Conservation (phyloP, 768 basidiomycete genomes). For the Panus rudis region DNA sequence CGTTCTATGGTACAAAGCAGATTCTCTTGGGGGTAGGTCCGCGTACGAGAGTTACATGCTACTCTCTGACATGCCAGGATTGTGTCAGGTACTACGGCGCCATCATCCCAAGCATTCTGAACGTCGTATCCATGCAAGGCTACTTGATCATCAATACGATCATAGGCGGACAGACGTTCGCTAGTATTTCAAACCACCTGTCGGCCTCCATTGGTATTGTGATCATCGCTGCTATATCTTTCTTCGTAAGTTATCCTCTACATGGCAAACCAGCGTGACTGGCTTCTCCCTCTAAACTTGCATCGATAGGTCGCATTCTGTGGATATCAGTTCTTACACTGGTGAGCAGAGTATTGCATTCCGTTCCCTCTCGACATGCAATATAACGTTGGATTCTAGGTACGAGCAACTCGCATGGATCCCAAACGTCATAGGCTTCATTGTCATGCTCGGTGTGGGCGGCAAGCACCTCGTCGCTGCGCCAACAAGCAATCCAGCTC, state of each 20-base stretch:
- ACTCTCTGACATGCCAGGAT: background rate
- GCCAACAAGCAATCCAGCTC: conserved; percentile 10
- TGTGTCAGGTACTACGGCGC: conserved; percentile 33
- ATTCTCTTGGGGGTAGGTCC: conserved; percentile 41
- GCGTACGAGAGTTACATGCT: background rate
- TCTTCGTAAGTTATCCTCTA: conserved; percentile 20
- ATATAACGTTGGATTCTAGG: conserved; percentile 8
- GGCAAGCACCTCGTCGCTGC: conserved; percentile 25
- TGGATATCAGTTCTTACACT: conserved; percentile 27
- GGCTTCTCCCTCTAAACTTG: background rate
- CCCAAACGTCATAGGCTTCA: conserved; percentile 31
- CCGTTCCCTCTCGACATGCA: background rate
- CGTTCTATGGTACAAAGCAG: conserved; percentile 50
- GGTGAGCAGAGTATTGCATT: conserved; percentile 14
- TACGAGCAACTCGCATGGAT: conserved; percentile 35
- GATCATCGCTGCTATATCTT: conserved; percentile 33
- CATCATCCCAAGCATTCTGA: conserved; percentile 32
- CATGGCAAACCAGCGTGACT: too few relatives aligned
- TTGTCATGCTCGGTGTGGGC: conserved; percentile 30
- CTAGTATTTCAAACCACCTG: conserved; percentile 26
- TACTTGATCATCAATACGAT: conserved; percentile 44
- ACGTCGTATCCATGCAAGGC: conserved; percentile 37
- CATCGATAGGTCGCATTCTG: conserved; percentile 25
- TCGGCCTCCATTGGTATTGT: conserved; percentile 33
- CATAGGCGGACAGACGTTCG: conserved; percentile 41